phyloP scores from a whole-genome alignment of 73 alveolate genomes.

The Paramecium bursaria region DNA sequence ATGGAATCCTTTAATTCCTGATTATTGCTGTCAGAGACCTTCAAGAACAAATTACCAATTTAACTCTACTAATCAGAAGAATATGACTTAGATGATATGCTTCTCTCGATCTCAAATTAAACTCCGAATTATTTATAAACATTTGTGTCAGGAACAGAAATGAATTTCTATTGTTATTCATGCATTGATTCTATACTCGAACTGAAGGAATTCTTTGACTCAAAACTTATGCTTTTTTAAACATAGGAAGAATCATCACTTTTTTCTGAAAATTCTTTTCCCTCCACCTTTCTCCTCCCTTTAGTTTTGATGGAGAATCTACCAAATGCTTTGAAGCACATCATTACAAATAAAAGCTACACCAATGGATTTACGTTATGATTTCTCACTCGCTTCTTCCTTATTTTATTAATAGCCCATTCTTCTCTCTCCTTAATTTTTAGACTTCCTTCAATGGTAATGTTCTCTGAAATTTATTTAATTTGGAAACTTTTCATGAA shows the following conservation, averaged over 20 bases:
- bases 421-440: not conserved
- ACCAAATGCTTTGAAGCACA: slow-evolving; percentile 26
- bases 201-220: slow-evolving; percentile 9
- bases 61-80: too few species aligned
- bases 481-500: not conserved
- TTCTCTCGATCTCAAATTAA: too few species aligned
- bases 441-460: slow-evolving; percentile 1
- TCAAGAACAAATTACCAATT: too few species aligned
- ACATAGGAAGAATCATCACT: slow-evolving; percentile 44
- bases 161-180: not conserved
- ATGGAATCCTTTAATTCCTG: too few species aligned
- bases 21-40: too few species aligned
- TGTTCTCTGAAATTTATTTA: not conserved
- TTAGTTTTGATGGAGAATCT: too few species aligned
- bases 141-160: not conserved
- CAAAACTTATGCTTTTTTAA: slow-evolving; percentile 1
- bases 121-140: too few species aligned
- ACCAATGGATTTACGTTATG: slow-evolving; percentile 34
- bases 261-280: slow-evolving; percentile 25
- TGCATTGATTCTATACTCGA: not conserved
- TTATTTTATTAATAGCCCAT: slow-evolving; percentile 1
- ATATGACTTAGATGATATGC: too few species aligned
- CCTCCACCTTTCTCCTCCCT: too few species aligned
- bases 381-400: not conserved
- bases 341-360: slow-evolving; percentile 2